Conservation (phyloP, 2,329 filamentous ascomycete species). For the Chrysosporium keratinophilum region DNA sequence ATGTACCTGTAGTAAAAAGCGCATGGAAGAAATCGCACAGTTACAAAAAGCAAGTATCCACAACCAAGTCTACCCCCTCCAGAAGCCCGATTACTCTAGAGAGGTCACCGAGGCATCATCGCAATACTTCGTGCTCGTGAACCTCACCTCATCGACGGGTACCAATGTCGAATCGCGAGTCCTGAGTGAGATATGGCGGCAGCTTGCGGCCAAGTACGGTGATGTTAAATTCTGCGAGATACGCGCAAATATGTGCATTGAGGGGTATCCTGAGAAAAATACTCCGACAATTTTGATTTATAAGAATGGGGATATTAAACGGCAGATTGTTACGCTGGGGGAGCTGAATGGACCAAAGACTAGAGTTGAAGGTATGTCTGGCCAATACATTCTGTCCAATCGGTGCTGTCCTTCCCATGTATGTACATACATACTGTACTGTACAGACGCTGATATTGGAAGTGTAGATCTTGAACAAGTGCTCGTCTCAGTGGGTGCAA, state of each 20-base stretch:
- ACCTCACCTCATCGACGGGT: constrained; percentile 66
- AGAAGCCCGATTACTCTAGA: constrained; percentile 83
- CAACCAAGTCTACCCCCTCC: constrained; percentile 83
- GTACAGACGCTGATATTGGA: constrained; percentile 1
- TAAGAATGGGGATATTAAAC: constrained; percentile 81
- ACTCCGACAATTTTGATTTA: constrained; percentile 91
- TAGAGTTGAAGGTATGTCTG: constrained; percentile 45
- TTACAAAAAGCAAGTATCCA: constrained; percentile 69
- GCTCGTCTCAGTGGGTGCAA: constrained; percentile 69
- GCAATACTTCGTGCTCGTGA: constrained; percentile 58
- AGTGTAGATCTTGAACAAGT: constrained; percentile 61
- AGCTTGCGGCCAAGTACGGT: constrained; percentile 73
- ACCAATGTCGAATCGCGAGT: constrained; percentile 78
- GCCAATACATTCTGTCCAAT: no score
- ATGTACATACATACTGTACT: no score
- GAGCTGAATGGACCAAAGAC: constrained; percentile 65
- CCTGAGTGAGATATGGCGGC: constrained; percentile 73
- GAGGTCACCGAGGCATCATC: constrained; percentile 87
- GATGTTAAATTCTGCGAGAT: constrained; percentile 99
- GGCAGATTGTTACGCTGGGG: constrained; percentile 76
- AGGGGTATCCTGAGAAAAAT: constrained; percentile 89
- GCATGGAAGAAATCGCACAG: constrained; percentile 67
- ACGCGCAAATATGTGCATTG: constrained; percentile 80
- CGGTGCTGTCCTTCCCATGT: no score
- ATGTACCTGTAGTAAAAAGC: constrained; percentile 53